Conservation (phyloP, 192 early-diverging fungal species). For the Backusella circina region DNA sequence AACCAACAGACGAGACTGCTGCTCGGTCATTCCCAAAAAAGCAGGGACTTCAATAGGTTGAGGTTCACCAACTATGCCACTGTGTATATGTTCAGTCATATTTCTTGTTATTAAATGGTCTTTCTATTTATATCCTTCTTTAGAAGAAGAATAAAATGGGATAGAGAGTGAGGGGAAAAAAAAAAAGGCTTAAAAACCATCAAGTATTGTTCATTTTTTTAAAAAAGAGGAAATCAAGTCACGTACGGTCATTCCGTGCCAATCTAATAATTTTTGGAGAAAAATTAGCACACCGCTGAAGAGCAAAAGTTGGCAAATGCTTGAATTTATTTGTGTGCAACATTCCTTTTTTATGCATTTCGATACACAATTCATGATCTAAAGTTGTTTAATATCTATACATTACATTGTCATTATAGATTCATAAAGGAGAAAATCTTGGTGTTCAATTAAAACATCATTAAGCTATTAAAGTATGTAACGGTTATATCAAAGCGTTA, state of each 20-base stretch:
- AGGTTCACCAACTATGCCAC: neutral
- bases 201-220: neutral
- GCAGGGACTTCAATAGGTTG: slow-evolving; percentile 22
- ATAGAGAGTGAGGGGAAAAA: neutral
- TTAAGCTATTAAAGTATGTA: too few species aligned
- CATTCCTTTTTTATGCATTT: neutral
- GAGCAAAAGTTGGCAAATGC: too few species aligned
- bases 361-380: too few species aligned
- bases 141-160: neutral
- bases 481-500: too few species aligned
- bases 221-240: slow-evolving; percentile 6
- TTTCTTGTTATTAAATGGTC: neutral
- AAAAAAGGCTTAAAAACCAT: neutral
- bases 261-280: too few species aligned
- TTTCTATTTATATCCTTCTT: neutral
- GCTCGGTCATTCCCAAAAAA: slow-evolving; percentile 44
- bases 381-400: neutral
- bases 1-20: slow-evolving; percentile 44
- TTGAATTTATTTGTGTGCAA: neutral
- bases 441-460: too few species aligned
- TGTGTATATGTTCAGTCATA: slow-evolving; percentile 1
- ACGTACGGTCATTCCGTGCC: neutral
- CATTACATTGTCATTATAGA: neutral
- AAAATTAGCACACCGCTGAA: too few species aligned
- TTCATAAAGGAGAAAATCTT: too few species aligned